phyloP scores from a whole-genome alignment of 2,329 filamentous ascomycete species.

The Colletotrichum tamarilloi region DNA sequence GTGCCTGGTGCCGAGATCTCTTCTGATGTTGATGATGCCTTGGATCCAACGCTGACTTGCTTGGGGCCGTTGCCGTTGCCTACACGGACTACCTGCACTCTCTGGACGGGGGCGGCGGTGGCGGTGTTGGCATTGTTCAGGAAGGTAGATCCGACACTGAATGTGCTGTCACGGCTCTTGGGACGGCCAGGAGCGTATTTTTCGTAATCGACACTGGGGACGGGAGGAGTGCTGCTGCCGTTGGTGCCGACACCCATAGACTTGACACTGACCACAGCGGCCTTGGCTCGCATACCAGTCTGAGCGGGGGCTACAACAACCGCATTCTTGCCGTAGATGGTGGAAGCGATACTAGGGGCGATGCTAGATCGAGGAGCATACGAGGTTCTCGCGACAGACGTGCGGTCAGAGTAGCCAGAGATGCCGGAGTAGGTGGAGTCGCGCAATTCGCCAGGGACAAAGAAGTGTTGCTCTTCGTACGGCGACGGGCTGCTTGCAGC shows the following conservation, averaged over 20 bases:
- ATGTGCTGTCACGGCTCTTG: slow-evolving; percentile 67
- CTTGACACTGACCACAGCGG: slow-evolving; percentile 93
- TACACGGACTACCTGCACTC: slow-evolving; percentile 71
- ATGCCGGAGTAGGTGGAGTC: slow-evolving; percentile 90
- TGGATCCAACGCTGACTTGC: slow-evolving; percentile 54
- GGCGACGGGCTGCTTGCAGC: slow-evolving; percentile 63
- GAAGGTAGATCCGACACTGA: slow-evolving; percentile 76
- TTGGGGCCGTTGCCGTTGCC: slow-evolving; percentile 56
- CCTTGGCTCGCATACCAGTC: slow-evolving; percentile 87
- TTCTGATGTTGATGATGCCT: slow-evolving; percentile 40
- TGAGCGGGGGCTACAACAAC: slow-evolving; percentile 85
- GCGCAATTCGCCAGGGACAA: slow-evolving; percentile 88
- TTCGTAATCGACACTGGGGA: slow-evolving; percentile 76
- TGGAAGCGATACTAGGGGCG: slow-evolving; percentile 88
- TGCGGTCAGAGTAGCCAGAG: slow-evolving; percentile 71
- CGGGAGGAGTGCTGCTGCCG: slow-evolving; percentile 72
- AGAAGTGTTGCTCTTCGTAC: slow-evolving; percentile 87
- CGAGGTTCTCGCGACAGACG: slow-evolving; percentile 69
- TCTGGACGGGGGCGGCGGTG: slow-evolving; percentile 64
- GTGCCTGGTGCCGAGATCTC: slow-evolving; percentile 23
- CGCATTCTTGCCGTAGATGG: slow-evolving; percentile 92
- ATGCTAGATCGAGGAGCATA: slow-evolving; percentile 77
- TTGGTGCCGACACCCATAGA: slow-evolving; percentile 68
- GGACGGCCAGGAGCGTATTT: slow-evolving; percentile 63
- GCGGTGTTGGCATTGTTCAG: slow-evolving; percentile 71